phyloP scores from a whole-genome alignment of 257 asterid species.

The Fraxinus excelsior region DNA sequence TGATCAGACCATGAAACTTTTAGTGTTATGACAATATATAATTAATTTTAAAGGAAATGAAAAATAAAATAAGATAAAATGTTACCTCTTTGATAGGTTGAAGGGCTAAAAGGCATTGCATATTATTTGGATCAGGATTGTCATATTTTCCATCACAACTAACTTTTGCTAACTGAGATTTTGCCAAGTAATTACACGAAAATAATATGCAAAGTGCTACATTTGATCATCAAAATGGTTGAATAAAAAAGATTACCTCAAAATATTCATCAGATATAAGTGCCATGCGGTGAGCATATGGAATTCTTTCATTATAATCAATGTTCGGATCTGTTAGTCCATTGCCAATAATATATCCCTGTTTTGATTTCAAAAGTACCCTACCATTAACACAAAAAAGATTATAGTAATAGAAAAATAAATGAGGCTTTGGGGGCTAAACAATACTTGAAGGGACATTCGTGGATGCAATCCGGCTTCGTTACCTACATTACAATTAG shows the following conservation, averaged over 20 bases:
- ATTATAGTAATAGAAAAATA: background rate
- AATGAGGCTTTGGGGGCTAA: background rate
- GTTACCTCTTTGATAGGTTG: conserved; percentile 32
- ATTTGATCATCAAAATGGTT: background rate
- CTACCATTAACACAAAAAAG: background rate
- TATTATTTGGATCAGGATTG: conserved; percentile 37
- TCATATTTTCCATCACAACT: conserved; percentile 44
- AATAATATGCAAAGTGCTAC: no score
- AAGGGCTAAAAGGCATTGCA: conserved; percentile 33
- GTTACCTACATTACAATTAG: conserved; percentile 36
- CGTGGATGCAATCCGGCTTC: conserved; percentile 49
- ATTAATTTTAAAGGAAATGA: background rate
- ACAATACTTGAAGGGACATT: conserved; percentile 38
- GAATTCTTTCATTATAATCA: conserved; percentile 38
- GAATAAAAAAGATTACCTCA: conserved; percentile 33
- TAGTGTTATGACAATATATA: background rate
- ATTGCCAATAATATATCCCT: conserved; percentile 57
- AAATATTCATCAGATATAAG: conserved; percentile 48
- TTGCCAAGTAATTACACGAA: no score
- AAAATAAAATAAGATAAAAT: background rate
- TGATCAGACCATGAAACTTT: background rate
- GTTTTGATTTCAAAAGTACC: conserved; percentile 1
- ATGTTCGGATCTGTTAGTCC: background rate
- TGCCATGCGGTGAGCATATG: conserved; percentile 54
- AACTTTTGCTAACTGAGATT: conserved; percentile 39